These are phyloP conservation scores for Eucalyptus brandiana DNA, from an alignment of 345 rosid species.

Conservation along the genomic window DNA sequence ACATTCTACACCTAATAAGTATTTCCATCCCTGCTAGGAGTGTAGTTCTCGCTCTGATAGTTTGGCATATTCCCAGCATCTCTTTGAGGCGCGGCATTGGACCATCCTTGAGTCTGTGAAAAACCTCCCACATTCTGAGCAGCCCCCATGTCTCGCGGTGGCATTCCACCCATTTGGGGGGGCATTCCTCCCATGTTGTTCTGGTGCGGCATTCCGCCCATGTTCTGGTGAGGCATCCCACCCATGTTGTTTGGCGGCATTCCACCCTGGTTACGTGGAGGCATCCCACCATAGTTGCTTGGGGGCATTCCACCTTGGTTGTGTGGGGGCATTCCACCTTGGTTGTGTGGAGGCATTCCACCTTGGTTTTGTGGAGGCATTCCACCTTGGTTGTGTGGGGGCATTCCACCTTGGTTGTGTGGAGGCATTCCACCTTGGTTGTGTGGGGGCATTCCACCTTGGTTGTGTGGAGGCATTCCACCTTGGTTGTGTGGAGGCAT, in stretches of 20 bases:
- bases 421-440: too few species aligned
- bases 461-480: too few species aligned
- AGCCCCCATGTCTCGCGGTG: slow-evolving; percentile 1
- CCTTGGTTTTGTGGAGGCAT: too few species aligned
- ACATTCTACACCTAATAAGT: background rate
- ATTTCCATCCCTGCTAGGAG: slow-evolving; percentile 10
- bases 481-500: background rate
- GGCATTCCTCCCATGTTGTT: slow-evolving; percentile 12
- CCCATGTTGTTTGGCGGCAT: background rate
- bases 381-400: too few species aligned
- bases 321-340: background rate
- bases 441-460: too few species aligned
- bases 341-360: background rate
- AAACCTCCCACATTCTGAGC: background rate
- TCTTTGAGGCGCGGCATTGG: background rate
- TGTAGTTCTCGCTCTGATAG: slow-evolving; percentile 5
- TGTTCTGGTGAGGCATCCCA: background rate
- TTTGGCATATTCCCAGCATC: background rate
- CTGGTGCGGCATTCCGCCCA: background rate
- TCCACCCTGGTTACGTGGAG: background rate
- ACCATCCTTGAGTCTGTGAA: slow-evolving; percentile 6
- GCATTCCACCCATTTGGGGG: background rate
- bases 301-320: slow-evolving; percentile 9
- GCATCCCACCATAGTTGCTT: background rate
- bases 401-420: too few species aligned